phyloP scores from a whole-genome alignment of 495 filamentous ascomycete genomes.

The Parmelia sp. region DNA sequence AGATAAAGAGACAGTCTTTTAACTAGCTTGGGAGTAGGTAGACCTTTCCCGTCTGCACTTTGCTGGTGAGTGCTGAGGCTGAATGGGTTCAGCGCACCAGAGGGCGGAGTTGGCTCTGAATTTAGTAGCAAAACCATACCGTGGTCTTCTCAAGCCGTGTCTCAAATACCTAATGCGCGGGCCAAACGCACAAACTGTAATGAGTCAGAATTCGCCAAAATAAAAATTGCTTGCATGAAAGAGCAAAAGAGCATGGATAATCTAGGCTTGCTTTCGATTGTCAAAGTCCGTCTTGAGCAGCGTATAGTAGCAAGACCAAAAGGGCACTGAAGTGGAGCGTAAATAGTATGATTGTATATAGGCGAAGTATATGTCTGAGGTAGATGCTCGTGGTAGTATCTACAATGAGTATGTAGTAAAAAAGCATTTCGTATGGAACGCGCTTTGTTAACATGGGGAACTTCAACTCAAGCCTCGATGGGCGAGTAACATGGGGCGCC shows the following conservation, averaged over 20 bases:
- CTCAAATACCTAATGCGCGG: neutral
- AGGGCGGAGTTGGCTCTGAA: neutral
- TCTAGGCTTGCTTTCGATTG: neutral
- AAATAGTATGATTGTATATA: neutral
- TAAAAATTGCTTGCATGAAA: neutral
- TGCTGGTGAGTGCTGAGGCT: neutral
- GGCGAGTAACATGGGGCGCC: conserved; percentile 3
- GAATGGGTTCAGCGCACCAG: neutral
- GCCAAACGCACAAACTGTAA: neutral
- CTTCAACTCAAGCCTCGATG: conserved; percentile 12
- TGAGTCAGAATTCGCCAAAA: neutral
- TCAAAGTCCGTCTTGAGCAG: neutral
- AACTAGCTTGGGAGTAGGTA: neutral
- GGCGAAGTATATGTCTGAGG: neutral
- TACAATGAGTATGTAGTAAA: neutral
- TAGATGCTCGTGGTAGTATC: neutral
- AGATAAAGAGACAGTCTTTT: neutral
- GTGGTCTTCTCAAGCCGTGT: neutral
- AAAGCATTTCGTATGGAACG: neutral
- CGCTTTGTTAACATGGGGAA: neutral
- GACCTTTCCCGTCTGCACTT: neutral
- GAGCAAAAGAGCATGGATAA: neutral
- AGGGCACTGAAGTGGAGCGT: neutral
- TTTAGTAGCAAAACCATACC: neutral
- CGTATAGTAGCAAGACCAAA: neutral